Evolutionary conservation across 805 yeast genomes (phyloP).

Genomic region (Teunomyces cretensis): DNA sequence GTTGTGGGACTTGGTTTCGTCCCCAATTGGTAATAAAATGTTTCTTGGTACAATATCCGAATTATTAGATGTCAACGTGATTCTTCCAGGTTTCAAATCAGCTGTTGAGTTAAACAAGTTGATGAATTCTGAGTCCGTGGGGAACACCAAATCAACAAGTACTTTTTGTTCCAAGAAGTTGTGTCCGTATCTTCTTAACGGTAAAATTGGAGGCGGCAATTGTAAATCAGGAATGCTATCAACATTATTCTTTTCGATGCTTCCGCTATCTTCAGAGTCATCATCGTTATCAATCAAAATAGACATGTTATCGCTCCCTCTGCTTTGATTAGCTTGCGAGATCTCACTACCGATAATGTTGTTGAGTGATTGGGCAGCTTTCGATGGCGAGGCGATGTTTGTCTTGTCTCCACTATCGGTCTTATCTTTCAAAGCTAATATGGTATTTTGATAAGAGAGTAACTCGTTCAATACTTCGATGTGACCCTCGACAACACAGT

Average conservation of each 20-base stretch:
- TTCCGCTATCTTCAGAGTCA: slow-evolving; percentile 42
- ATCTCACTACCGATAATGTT: neutral
- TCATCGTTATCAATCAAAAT: slow-evolving; percentile 27
- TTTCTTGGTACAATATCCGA: slow-evolving; percentile 88
- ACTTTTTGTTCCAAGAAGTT: slow-evolving; percentile 90
- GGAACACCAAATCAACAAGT: slow-evolving; percentile 73
- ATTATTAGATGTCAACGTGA: slow-evolving; percentile 74
- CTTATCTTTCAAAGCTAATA: slow-evolving; percentile 1
- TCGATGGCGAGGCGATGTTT: neutral
- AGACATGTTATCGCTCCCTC: slow-evolving; percentile 14
- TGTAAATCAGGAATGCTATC: slow-evolving; percentile 88
- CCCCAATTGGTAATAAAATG: slow-evolving; percentile 73
- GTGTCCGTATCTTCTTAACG: slow-evolving; percentile 92
- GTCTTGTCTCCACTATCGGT: neutral
- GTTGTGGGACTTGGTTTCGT: slow-evolving; percentile 46
- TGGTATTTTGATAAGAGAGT: slow-evolving; percentile 36
- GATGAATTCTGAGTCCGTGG: slow-evolving; percentile 47
- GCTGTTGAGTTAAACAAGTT: slow-evolving; percentile 43
- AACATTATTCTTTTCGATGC: slow-evolving; percentile 34
- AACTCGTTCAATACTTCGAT: slow-evolving; percentile 74
- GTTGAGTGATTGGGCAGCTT: neutral
- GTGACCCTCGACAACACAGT: slow-evolving; percentile 94
- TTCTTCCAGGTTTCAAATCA: slow-evolving; percentile 67
- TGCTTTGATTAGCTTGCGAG: neutral
- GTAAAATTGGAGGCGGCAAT: slow-evolving; percentile 94